Percentiles rank a stretch among this genome's conserved stretches.
Evolutionary conservation across 495 filamentous ascomycete species (phyloP).

Genomic region (Aspergillus egyptiacus): DNA sequence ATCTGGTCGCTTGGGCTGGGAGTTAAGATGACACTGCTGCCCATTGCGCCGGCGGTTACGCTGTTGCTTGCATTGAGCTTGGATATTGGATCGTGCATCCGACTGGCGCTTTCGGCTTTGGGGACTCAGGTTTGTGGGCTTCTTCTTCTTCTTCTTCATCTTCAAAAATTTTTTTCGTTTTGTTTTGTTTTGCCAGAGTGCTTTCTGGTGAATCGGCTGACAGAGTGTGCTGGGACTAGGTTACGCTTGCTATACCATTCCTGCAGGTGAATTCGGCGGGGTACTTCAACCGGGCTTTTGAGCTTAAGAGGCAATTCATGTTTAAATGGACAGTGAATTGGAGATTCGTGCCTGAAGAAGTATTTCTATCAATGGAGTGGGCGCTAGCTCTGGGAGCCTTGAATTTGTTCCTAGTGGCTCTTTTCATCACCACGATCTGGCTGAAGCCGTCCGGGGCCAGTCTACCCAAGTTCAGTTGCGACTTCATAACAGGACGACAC

Average conservation of each 20-base stretch:
- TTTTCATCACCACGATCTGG: constrained; percentile 57
- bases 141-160: too few relatives aligned
- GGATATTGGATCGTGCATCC: constrained; percentile 55
- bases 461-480: constrained; percentile 45
- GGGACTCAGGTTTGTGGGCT: constrained; percentile 59
- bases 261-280: constrained; percentile 57
- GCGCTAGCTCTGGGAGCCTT: constrained; percentile 59
- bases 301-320: constrained; percentile 80
- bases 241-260: constrained; percentile 71
- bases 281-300: constrained; percentile 78
- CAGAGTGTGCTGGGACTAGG: constrained; percentile 32
- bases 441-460: constrained; percentile 44
- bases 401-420: constrained; percentile 58
- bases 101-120: constrained; percentile 61
- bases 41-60: constrained; percentile 74
- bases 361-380: constrained; percentile 72
- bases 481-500: constrained; percentile 47
- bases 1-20: constrained; percentile 74
- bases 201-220: too few relatives aligned
- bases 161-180: too few relatives aligned
- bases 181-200: too few relatives aligned
- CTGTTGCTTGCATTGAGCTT: constrained; percentile 64
- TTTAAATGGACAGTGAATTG: constrained; percentile 99
- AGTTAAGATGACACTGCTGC: constrained; percentile 86
- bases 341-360: constrained; percentile 80